phyloP scores from a whole-genome alignment of 352 stramenopile genomes.

The Phytophthora pluvialis region DNA sequence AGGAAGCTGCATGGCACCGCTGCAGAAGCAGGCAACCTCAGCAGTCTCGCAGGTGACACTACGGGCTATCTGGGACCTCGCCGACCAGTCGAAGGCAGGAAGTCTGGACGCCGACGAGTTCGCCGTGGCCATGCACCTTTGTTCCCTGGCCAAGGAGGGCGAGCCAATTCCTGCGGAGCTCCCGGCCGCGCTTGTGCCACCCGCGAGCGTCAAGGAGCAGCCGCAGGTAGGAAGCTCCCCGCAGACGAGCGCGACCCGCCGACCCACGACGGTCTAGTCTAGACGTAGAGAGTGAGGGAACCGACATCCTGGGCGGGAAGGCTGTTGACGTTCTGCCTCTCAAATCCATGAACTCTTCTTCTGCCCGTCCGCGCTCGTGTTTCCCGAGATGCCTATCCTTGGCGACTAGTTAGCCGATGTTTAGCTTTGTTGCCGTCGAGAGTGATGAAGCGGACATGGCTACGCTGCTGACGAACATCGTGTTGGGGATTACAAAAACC shows the following conservation, averaged over 20 bases:
- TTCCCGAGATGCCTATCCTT: background rate
- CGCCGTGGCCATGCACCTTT: constrained; percentile 91
- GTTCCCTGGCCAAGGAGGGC: constrained; percentile 73
- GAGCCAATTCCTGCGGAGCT: constrained; percentile 72
- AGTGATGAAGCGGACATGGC: constrained; percentile 33
- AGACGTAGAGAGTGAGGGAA: constrained; percentile 5
- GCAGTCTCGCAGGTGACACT: constrained; percentile 72
- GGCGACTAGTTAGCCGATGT: constrained; percentile 10
- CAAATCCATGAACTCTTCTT: constrained; percentile 11
- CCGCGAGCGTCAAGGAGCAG: constrained; percentile 43
- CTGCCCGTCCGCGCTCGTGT: too few species aligned
- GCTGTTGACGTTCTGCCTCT: background rate
- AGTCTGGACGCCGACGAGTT: constrained; percentile 92
- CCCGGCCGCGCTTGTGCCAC: constrained; percentile 58
- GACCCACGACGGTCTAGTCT: constrained; percentile 24
- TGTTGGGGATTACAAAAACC: constrained; percentile 4
- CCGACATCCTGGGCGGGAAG: constrained; percentile 2
- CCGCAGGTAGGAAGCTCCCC: constrained; percentile 7
- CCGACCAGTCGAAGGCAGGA: constrained; percentile 90
- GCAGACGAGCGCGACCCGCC: constrained; percentile 23
- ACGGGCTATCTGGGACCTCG: constrained; percentile 91
- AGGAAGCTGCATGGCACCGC: constrained; percentile 78
- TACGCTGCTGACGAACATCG: constrained; percentile 22
- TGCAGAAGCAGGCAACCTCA: constrained; percentile 58
- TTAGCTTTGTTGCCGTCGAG: constrained; percentile 19